Base-by-base conservation (phyloP, 2,329 filamentous ascomycete genomes). In the Pseudogymnoascus sp. region DNA sequence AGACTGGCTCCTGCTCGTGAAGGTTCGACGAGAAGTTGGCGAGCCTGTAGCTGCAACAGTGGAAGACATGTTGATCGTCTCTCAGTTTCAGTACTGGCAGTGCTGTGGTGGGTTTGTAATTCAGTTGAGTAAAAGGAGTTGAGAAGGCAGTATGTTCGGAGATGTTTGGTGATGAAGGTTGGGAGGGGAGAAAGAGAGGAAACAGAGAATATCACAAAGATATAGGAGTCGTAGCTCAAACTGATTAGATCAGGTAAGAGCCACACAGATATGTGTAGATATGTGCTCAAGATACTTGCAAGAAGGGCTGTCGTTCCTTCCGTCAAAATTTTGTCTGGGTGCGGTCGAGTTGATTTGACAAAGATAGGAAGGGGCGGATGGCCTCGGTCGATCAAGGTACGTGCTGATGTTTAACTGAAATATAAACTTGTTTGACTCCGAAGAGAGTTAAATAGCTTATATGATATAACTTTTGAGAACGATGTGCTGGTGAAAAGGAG, bases 11-110 rank as follows among this genome's bases (percentile, higher is more conserved):
- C 73, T 75, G 65, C 72, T 67, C 16, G 69, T 67, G 8, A 70
- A 69, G 28, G 71, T 64, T 28, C 74, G 77, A 64, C 75, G 75
- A 61, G 75, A 69, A 60, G 69, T 72, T 16, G 79, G 78, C 60
- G 80, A 80, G 52, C 76, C 78, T 23, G 75, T 75, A 25, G 76
- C 74, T 41, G 69, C 69, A 65, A 70, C 65, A 14, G 67, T 70
- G 64, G 72, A 70, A 69, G 78, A 78, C 78, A 80, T 81, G 63
- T 64, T 71, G 69, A 43, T 59, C 21, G 58, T 63, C 62, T 41
- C 61, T 55, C 37, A 18, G 28, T 55, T 55, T 28, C 28, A 55
- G 23, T 55, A 18, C 6, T 55, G 49, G 11, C 49, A 35, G 28
- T 35, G 28, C 28, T 33, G 49, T 33, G 25, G 49, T 55, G 16